phyloP scores from a whole-genome alignment of 805 yeast genomes.

The Candida chilensis region DNA sequence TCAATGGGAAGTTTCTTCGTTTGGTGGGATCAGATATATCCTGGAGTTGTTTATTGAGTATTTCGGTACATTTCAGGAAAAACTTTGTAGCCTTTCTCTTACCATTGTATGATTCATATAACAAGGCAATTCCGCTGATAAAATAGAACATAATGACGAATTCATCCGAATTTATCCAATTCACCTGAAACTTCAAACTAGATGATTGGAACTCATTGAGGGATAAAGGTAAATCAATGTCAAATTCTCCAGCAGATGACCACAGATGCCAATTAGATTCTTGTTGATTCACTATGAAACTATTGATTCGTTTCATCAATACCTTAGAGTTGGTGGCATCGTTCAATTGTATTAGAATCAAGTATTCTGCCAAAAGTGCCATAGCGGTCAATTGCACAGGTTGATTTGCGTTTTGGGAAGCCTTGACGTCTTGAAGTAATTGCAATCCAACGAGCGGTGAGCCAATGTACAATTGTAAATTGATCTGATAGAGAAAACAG shows the following conservation, averaged over 20 bases:
- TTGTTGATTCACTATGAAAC: slow-evolving; percentile 11
- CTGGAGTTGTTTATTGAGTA: slow-evolving; percentile 15
- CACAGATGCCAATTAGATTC: slow-evolving; percentile 13
- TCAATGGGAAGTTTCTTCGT: slow-evolving; percentile 8
- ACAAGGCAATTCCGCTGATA: slow-evolving; percentile 28
- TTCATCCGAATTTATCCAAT: slow-evolving; percentile 34
- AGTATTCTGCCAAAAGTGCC: slow-evolving; percentile 11
- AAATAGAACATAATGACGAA: slow-evolving; percentile 29
- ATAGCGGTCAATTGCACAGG: slow-evolving; percentile 25
- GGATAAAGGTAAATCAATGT: slow-evolving; percentile 3
- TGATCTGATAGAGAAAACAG: slow-evolving; percentile 15
- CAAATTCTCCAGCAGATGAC: slow-evolving; percentile 18
- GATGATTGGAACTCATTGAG: neutral
- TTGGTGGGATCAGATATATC: slow-evolving; percentile 3
- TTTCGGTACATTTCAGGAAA: slow-evolving; percentile 22
- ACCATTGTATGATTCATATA: slow-evolving; percentile 23
- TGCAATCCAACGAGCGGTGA: slow-evolving; percentile 9
- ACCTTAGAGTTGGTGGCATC: slow-evolving; percentile 12
- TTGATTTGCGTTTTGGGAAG: slow-evolving; percentile 1
- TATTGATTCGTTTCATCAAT: slow-evolving; percentile 12
- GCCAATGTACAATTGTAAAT: slow-evolving; percentile 18
- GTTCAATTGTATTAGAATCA: slow-evolving; percentile 15
- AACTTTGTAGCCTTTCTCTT: slow-evolving; percentile 21
- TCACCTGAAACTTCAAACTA: slow-evolving; percentile 12
- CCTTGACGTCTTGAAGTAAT: slow-evolving; percentile 9